Evolutionary conservation across 139 green algal genomes (phyloP).

Genomic region (Auxenochlorella pyrenoidosa): DNA sequence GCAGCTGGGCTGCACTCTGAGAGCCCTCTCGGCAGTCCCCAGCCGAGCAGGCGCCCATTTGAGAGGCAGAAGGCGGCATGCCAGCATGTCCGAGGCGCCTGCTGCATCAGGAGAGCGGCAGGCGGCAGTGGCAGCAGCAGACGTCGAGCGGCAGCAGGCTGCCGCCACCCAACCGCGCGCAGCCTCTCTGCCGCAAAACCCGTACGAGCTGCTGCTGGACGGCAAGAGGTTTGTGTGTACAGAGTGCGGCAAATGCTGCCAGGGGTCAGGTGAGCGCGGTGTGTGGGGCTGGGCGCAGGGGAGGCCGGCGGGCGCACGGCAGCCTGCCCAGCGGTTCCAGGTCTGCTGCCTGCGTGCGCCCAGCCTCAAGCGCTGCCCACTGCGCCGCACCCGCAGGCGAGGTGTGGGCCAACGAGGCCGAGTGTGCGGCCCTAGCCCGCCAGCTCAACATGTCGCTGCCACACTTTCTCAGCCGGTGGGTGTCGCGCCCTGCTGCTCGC

Average conservation of each 20-base stretch:
- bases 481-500: not conserved
- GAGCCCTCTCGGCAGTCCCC: too few species aligned
- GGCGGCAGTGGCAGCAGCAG: not conserved
- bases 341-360: not conserved
- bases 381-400: conserved; percentile 32
- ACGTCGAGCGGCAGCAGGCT: not conserved
- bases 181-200: not conserved
- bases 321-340: not conserved
- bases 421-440: conserved; percentile 46
- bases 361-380: not conserved
- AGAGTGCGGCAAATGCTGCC: conserved; percentile 73
- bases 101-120: too few species aligned
- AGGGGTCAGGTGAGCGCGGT: conserved; percentile 19
- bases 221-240: conserved; percentile 32
- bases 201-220: conserved; percentile 15
- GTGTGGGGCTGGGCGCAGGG: too few species aligned
- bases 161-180: not conserved
- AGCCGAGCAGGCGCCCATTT: too few species aligned
- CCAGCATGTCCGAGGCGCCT: too few species aligned
- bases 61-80: too few species aligned
- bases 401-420: conserved; percentile 50
- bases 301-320: too few species aligned
- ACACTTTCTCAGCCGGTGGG: conserved; percentile 37
- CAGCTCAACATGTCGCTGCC: conserved; percentile 32
- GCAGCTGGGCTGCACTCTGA: too few species aligned